These are phyloP conservation scores for Phaseolus coccineus DNA, from an alignment of 331 rosid species.

Conservation along the genomic window DNA sequence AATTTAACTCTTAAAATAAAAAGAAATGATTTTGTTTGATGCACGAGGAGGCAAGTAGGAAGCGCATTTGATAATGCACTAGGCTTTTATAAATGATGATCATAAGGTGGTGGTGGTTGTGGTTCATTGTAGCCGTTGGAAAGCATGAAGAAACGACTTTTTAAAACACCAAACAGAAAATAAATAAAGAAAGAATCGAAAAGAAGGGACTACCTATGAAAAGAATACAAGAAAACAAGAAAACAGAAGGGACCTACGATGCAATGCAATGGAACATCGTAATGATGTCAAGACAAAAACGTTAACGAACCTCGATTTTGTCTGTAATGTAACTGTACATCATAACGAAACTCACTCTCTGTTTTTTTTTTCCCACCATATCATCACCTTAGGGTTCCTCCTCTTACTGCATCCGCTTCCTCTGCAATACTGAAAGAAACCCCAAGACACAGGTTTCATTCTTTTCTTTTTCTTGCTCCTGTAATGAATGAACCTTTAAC, in stretches of 20 bases:
- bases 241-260: conserved; percentile 35
- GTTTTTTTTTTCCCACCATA: not conserved
- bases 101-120: conserved; percentile 17
- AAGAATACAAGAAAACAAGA: conserved; percentile 7
- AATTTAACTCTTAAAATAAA: no score
- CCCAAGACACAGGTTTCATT: conserved; percentile 10
- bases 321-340: conserved; percentile 3
- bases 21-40: no score
- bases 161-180: conserved; percentile 17
- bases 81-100: not conserved
- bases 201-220: conserved; percentile 25
- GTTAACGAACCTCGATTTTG: conserved; percentile 44
- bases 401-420: not conserved
- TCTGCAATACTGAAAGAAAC: not conserved
- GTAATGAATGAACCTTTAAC: not conserved
- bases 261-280: not conserved
- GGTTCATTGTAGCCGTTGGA: conserved; percentile 35
- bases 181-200: not conserved
- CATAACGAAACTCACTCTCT: conserved; percentile 44
- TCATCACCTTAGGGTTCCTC: not conserved
- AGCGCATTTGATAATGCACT: conserved; percentile 1
- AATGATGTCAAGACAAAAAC: conserved; percentile 21
- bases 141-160: conserved; percentile 29
- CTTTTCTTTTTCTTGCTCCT: not conserved
- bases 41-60: not conserved